These are phyloP conservation scores for Euphrasia confusa DNA, from an alignment of 257 asterid species.

Conservation along the genomic window DNA sequence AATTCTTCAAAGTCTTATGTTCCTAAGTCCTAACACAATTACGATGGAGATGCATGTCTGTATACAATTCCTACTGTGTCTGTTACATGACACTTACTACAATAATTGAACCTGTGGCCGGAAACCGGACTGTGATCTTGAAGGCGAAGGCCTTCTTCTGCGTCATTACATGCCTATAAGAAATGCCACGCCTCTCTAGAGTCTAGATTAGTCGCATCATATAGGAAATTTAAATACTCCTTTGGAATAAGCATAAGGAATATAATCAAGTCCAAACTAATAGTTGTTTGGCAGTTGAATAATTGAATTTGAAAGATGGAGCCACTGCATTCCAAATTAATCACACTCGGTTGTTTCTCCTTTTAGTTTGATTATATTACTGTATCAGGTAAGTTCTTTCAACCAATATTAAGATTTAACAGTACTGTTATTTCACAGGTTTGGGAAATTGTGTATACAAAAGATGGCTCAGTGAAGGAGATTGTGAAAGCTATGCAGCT, in stretches of 20 bases:
- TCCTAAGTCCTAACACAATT: not conserved
- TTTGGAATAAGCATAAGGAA: not conserved
- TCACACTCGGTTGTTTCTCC: not conserved
- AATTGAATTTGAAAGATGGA: slow-evolving; percentile 14
- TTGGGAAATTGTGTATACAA: slow-evolving; percentile 90
- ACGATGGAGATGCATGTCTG: not conserved
- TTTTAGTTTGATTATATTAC: slow-evolving; percentile 1
- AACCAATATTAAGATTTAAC: slow-evolving; percentile 9
- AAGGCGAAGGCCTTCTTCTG: too few relatives aligned
- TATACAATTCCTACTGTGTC: not conserved
- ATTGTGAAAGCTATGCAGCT: slow-evolving; percentile 83
- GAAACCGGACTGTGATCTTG: not conserved
- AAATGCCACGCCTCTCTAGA: slow-evolving; percentile 9
- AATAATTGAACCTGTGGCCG: not conserved
- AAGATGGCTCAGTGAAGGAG: slow-evolving; percentile 96
- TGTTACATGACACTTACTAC: slow-evolving; percentile 10
- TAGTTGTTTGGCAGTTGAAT: not conserved
- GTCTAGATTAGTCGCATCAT: slow-evolving; percentile 7
- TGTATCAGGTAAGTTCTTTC: slow-evolving; percentile 1
- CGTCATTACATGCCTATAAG: slow-evolving; percentile 4
- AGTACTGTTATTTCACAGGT: slow-evolving; percentile 44
- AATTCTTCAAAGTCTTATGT: not conserved
- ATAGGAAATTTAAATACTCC: slow-evolving; percentile 4
- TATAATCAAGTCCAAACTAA: slow-evolving; percentile 1
- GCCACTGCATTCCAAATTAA: not conserved